phyloP scores from a whole-genome alignment of 331 rosid species.

The Rhamnella rubrinervis region DNA sequence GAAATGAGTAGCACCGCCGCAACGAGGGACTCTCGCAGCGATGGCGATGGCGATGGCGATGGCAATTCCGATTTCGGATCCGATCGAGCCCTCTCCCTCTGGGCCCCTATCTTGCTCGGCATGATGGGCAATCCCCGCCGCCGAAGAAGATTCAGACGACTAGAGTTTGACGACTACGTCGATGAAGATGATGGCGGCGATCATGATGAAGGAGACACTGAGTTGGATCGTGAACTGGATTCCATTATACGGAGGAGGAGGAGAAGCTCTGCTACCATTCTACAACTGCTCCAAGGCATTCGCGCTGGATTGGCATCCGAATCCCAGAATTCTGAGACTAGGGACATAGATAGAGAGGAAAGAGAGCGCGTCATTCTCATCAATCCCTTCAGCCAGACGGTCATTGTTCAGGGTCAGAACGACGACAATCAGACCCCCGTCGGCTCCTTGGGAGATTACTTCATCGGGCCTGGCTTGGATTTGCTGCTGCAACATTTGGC shows the following conservation, averaged over 20 bases:
- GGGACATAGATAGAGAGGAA: slow-evolving; percentile 46
- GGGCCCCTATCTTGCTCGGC: slow-evolving; percentile 75
- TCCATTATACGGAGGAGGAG: slow-evolving; percentile 63
- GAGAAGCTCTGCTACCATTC: slow-evolving; percentile 56
- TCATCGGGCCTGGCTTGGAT: slow-evolving; percentile 70
- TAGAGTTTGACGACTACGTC: slow-evolving; percentile 36
- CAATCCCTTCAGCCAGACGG: slow-evolving; percentile 60
- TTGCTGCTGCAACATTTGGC: slow-evolving; percentile 69
- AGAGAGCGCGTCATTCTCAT: slow-evolving; percentile 62
- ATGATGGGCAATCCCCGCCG: slow-evolving; percentile 68
- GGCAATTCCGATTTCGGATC: slow-evolving; percentile 53
- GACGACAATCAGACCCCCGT: slow-evolving; percentile 33
- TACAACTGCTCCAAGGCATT: slow-evolving; percentile 69
- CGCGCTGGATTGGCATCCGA: slow-evolving; percentile 61
- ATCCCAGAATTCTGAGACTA: slow-evolving; percentile 43
- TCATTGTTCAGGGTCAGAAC: slow-evolving; percentile 44
- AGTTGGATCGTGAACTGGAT: slow-evolving; percentile 45
- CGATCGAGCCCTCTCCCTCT: slow-evolving; percentile 65
- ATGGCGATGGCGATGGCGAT: slow-evolving; percentile 29
- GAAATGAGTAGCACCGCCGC: slow-evolving; percentile 30
- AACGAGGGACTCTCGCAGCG: no score
- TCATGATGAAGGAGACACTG: slow-evolving; percentile 32
- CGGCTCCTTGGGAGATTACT: slow-evolving; percentile 69
- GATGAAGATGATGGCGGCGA: slow-evolving; percentile 36
- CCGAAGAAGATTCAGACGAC: slow-evolving; percentile 44